Evolutionary conservation across 2,329 filamentous ascomycete species (phyloP).

Genomic region (Penicillium sp.): DNA sequence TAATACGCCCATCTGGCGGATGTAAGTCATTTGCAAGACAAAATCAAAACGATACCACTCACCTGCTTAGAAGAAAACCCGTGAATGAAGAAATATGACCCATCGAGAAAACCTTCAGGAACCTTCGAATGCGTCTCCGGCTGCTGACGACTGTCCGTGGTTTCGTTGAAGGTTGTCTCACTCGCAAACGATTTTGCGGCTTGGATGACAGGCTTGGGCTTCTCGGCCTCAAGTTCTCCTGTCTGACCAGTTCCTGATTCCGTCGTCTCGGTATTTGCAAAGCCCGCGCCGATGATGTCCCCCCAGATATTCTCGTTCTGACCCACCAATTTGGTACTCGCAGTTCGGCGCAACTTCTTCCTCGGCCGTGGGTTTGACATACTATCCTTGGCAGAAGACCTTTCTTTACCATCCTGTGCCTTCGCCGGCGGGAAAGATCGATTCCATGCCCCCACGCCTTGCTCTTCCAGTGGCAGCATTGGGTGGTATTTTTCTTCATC

Average conservation of each 20-base stretch:
- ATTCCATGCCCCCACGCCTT: conserved; percentile 76
- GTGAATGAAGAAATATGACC: conserved; percentile 59
- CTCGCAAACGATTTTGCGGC: conserved; percentile 40
- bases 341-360: conserved; percentile 76
- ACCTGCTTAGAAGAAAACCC: conserved; percentile 58
- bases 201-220: conserved; percentile 28
- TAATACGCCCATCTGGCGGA: conserved; percentile 35
- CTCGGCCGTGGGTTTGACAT: conserved; percentile 61
- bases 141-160: conserved; percentile 22
- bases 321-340: conserved; percentile 76
- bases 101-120: conserved; percentile 52
- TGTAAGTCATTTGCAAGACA: conserved; percentile 11
- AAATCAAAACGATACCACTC: conserved; percentile 23
- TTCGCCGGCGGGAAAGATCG: conserved; percentile 40
- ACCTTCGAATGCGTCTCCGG: conserved; percentile 22
- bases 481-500: conserved; percentile 86
- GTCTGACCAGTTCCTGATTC: conserved; percentile 27
- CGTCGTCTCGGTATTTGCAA: conserved; percentile 24
- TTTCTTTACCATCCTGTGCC: conserved; percentile 16
- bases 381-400: conserved; percentile 44
- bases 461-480: conserved; percentile 63
- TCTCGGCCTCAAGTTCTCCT: conserved; percentile 14
- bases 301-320: conserved; percentile 88
- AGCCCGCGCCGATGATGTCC: conserved; percentile 66
- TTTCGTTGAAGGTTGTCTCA: conserved; percentile 35